Percentiles rank a stretch among this genome's conserved stretches.
These are phyloP conservation scores for Cladosporium sphaerospermum DNA, from an alignment of 2,329 filamentous ascomycete species.

Conservation along the genomic window DNA sequence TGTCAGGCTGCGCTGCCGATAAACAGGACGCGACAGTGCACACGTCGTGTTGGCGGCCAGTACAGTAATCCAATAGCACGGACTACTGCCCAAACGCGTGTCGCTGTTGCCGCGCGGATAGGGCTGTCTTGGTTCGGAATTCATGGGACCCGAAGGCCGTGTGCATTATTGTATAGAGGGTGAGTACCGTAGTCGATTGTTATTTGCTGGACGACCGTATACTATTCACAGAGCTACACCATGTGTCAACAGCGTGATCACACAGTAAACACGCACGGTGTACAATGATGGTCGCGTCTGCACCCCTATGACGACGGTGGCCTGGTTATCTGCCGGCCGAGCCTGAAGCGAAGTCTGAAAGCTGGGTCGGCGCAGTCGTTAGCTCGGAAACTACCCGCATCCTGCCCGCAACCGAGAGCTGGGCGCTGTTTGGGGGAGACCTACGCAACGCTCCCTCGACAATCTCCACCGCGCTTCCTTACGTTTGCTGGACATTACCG, in stretches of 20 bases:
- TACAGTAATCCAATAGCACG: neutral
- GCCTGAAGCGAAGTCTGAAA: neutral
- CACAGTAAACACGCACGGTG: no score
- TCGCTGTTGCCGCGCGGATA: neutral
- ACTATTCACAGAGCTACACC: no score
- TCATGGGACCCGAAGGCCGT: no score
- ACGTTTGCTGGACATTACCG: constrained; percentile 9
- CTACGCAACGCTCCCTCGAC: neutral
- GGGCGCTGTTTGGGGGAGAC: neutral
- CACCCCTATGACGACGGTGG: neutral
- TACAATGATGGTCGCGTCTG: no score
- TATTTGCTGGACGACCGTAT: no score
- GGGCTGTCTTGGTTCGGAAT: neutral
- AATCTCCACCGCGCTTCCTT: constrained; percentile 2
- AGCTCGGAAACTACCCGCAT: neutral
- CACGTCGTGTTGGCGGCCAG: no score
- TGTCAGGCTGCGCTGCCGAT: no score
- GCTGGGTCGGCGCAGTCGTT: neutral
- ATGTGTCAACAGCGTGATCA: no score
- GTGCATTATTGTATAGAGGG: no score
- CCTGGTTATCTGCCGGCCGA: no score
- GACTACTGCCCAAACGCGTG: neutral
- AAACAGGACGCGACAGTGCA: no score
- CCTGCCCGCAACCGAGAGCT: neutral
- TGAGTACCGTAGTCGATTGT: no score